Evolutionary conservation across 1,139 yeast genomes (phyloP).

Genomic region (Yamadazyma diddensiae): DNA sequence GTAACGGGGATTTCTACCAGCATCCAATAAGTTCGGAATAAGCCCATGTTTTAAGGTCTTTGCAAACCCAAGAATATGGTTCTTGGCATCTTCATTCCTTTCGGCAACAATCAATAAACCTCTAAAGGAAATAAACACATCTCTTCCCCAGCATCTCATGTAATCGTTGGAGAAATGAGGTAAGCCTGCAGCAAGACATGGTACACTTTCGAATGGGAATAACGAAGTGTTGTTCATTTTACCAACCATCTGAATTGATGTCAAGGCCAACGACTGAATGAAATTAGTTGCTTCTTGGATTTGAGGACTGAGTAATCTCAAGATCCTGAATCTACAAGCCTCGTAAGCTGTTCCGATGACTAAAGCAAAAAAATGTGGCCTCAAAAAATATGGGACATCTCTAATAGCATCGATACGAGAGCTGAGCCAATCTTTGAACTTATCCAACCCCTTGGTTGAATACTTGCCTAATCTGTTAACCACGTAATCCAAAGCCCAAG

Average conservation of each 20-base stretch:
- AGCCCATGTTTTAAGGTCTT: conserved; percentile 91
- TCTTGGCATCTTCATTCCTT: conserved; percentile 73
- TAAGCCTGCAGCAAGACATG: conserved; percentile 91
- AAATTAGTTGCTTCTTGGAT: conserved; percentile 67
- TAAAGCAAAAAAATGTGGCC: conserved; percentile 85
- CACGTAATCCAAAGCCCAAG: conserved; percentile 86
- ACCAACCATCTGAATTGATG: conserved; percentile 88
- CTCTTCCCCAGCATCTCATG: conserved; percentile 99
- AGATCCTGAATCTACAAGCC: conserved; percentile 68
- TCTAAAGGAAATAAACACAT: conserved; percentile 82
- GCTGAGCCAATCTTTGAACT: conserved; percentile 67
- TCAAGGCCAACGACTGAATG: conserved; percentile 74
- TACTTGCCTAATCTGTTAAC: conserved; percentile 62
- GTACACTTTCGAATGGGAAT: conserved; percentile 57
- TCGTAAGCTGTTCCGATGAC: conserved; percentile 79
- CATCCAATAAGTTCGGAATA: conserved; percentile 88
- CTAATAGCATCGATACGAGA: conserved; percentile 64
- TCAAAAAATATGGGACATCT: conserved; percentile 69
- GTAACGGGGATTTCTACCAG: conserved; percentile 90
- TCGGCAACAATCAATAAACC: conserved; percentile 80
- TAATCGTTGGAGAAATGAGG: conserved; percentile 90
- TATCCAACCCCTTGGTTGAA: conserved; percentile 43
- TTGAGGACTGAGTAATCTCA: conserved; percentile 51
- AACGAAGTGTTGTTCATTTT: conserved; percentile 71
- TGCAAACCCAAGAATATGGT: conserved; percentile 84